A percentile compares a stretch with the other conserved stretches of the same genome.
Conservation (phyloP, 2,329 filamentous ascomycete species). For the Paecilomyces variotii region DNA sequence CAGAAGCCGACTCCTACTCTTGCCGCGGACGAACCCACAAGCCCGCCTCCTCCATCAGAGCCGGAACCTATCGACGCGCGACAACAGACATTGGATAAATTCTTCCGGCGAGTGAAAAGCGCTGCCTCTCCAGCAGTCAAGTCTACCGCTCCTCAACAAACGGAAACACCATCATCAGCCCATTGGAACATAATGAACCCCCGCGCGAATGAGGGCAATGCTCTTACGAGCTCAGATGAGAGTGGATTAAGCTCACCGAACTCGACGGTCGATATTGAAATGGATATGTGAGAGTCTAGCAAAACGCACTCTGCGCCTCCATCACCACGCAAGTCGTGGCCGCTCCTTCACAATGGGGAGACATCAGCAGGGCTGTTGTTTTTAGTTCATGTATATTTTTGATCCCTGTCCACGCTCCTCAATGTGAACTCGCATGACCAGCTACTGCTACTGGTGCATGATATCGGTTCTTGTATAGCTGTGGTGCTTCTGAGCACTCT, state of each 20-base stretch:
- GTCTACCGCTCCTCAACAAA: conserved; percentile 6
- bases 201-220: background rate
- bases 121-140: background rate
- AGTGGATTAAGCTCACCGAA: background rate
- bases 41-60: conserved; percentile 14
- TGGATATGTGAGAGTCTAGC: conserved; percentile 15
- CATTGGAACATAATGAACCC: background rate
- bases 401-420: background rate
- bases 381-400: background rate
- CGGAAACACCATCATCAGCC: background rate
- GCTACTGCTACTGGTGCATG: background rate
- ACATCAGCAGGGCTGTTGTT: background rate
- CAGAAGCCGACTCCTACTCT: conserved; percentile 16
- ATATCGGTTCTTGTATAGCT: background rate
- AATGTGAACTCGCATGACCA: background rate
- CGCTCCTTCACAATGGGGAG: background rate
- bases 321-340: too few relatives aligned
- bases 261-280: conserved; percentile 18
- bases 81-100: conserved; percentile 32
- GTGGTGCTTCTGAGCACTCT: background rate
- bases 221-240: background rate
- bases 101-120: conserved; percentile 24
- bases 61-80: conserved; percentile 27
- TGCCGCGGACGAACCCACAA: conserved; percentile 19
- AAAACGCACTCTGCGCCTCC: background rate